Percentiles rank a stretch among this genome's conserved stretches.
Conservation (phyloP, 164 flowering plant species). For the Stephania japonica region DNA sequence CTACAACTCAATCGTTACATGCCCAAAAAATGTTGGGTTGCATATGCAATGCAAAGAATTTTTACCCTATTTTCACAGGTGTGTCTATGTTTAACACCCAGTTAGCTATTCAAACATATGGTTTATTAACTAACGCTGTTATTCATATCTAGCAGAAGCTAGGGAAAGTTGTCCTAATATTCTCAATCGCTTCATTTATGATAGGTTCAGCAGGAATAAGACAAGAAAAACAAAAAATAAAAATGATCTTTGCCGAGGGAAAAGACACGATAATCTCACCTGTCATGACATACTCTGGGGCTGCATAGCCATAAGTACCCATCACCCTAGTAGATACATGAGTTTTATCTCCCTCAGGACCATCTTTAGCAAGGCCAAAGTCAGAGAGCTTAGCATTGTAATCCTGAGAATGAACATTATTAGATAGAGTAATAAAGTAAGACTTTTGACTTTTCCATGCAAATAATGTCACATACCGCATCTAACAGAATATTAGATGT, state of each 20-base stretch:
- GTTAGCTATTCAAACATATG: not conserved
- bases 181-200: not conserved
- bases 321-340: conserved; percentile 31
- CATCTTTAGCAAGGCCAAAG: conserved; percentile 32
- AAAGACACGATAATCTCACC: conserved; percentile 13
- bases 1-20: not conserved
- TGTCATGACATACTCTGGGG: conserved; percentile 33
- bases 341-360: conserved; percentile 30
- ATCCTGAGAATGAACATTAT: conserved; percentile 14
- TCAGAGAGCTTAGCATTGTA: conserved; percentile 33
- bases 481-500: conserved; percentile 40
- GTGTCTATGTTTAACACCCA: not conserved
- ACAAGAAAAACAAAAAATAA: not conserved
- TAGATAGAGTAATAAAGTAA: not conserved
- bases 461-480: conserved; percentile 27
- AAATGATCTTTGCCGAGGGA: not conserved
- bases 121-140: conserved; percentile 1
- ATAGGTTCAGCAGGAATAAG: not conserved
- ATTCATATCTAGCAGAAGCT: not conserved
- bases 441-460: not conserved
- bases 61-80: not conserved
- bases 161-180: not conserved
- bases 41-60: not conserved
- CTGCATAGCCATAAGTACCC: conserved; percentile 35
- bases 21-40: too few relatives aligned